Base-by-base conservation (phyloP, 345 rosid species). In the Anacardium occidentale region DNA sequence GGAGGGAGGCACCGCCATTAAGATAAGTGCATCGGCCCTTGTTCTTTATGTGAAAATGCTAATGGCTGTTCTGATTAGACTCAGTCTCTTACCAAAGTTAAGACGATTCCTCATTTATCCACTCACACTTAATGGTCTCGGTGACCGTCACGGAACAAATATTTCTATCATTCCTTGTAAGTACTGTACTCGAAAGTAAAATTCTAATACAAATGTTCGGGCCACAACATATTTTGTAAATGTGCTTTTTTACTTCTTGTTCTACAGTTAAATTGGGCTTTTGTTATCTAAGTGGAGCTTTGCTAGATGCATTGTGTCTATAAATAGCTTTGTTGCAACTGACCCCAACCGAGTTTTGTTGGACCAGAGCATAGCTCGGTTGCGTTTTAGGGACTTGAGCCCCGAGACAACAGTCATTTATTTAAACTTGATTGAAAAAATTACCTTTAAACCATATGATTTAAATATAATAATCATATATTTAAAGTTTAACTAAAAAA, bases 1-100 rank as follows among this genome's bases (percentile, higher is more conserved):
- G 60, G 37, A 69, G 65, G 76, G 32, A 63, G 40, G 74, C 81
- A 78, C 77, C 59, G n/a, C n/a, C n/a, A n/a, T n/a, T n/a, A n/a
- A n/a, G n/a, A n/a, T n/a, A n/a, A n/a, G 47, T 21, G 42, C 21
- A 32, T 47, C 45, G 20, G 69, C 11, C 8, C 13, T 53, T 40
- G 66, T 3, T 37, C 7, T 37, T 5, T 37, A 37, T 37, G 42
- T 37, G 1, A 58, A 7, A n/a, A 9, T 42, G 10, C 61, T 65
- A 54, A 21, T n/a, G 7, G 22, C 71, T 20, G 47, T 66, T 72
- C 66, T 68, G 73, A 68, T 72, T 72, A 51, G 69, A 77, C 44
- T 50, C 42, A 37, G 42, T 10, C 37, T 58, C 56, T 70, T 76
- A 24, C 56, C 71, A 24, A 40, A 54, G 21, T 10, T 21, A 22